Base-by-base conservation (phyloP, 352 stramenopile species). In the Phytophthora megakarya region DNA sequence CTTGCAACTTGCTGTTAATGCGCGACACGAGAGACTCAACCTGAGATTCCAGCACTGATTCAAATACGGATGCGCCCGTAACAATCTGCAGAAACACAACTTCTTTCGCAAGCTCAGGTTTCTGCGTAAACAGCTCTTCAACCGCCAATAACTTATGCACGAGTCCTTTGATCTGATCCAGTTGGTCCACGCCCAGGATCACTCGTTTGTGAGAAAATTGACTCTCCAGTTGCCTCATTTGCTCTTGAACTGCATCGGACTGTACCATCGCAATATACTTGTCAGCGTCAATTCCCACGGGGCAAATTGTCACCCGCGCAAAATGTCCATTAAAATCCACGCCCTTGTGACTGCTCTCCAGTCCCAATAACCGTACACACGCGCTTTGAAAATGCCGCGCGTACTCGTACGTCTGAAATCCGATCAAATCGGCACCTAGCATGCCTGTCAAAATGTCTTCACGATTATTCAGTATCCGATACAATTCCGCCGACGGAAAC, bases 21-120 rank as follows among this genome's bases (percentile, higher is more conserved):
- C 90, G 76, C 9, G 88, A 95, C 3, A 97, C 90, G 13, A 97
- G 71, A 46, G 90, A 84, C 66, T 97, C 91, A 5, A 97, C 86
- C 51, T 97, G 88, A 16, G 87, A 80, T 39, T 84, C 88, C 0
- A 97, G 65, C 0, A 90, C 90, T 11, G 79, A 86, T 40, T 87
- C 75, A 22, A 76, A 78, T 5, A 79, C 69, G 3, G 67, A 60
- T 6, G 78, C 67, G 28, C 80, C 80, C 7, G 81, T 90, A 5
- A 92, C 85, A 50, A 99, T 97, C 70, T 98, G 95, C 30, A 99
- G 73, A 42, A 99, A 88, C 5, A 98, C 93, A 23, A 98, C 90
- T 61, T 98, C 96, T 22, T 95, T 92, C 6, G 91, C 85, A 59
- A 97, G 95, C 48, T 98, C 86, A 0, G 91, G 91, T 40, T 94